A percentile compares a stretch with the other conserved stretches of the same genome.
phyloP scores from a whole-genome alignment of 495 filamentous ascomycete species.

The Clohesyomyces aquaticus region DNA sequence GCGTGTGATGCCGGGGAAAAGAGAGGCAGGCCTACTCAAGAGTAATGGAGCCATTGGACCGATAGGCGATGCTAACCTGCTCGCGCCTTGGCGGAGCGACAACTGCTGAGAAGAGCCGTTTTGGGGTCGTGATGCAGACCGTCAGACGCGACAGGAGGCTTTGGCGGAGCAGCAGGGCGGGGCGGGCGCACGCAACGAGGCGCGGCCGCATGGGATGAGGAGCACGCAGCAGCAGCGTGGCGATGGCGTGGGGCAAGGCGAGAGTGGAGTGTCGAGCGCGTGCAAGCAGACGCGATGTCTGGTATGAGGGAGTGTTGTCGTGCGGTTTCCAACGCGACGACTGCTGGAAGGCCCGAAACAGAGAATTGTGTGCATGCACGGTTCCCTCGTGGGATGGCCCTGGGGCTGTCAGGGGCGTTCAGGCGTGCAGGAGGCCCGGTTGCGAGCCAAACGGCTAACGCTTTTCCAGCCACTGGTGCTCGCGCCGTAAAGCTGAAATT shows the following conservation, averaged over 20 bases:
- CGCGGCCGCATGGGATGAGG: not conserved
- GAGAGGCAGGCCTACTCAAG: slow-evolving; percentile 39
- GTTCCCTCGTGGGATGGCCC: not conserved
- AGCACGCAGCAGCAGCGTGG: not conserved
- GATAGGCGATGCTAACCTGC: slow-evolving; percentile 38
- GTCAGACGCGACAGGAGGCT: not conserved
- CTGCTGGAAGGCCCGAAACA: too few species aligned
- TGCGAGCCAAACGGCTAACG: not conserved
- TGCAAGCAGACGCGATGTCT: too few species aligned
- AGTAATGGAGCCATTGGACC: slow-evolving; percentile 43
- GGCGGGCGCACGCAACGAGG: not conserved
- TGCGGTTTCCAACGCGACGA: too few species aligned
- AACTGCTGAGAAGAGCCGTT: slow-evolving; percentile 3
- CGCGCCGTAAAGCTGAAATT: not conserved
- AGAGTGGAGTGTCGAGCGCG: not conserved
- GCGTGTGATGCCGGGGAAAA: not conserved
- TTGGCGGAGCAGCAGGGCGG: not conserved
- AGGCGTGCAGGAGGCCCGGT: not conserved
- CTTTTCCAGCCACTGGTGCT: not conserved
- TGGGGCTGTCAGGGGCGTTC: not conserved
- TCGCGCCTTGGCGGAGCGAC: slow-evolving; percentile 24
- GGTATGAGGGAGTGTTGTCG: too few species aligned
- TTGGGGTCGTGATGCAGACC: not conserved
- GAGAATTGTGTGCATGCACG: too few species aligned
- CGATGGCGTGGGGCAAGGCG: not conserved